These are phyloP conservation scores for Acacia confusa DNA, from an alignment of 306 rosid genomes.

Conservation along the genomic window DNA sequence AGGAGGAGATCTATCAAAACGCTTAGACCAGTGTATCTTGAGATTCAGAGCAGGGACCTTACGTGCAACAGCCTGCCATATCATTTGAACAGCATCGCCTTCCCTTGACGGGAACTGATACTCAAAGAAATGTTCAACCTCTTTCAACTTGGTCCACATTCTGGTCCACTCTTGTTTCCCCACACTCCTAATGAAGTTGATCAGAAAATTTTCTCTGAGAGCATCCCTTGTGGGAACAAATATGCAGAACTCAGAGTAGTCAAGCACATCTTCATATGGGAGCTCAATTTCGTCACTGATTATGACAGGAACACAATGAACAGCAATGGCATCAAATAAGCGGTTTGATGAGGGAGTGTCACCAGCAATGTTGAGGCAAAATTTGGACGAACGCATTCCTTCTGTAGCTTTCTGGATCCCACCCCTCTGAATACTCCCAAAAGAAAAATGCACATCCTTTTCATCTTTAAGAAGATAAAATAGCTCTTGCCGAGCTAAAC, in stretches of 20 bases:
- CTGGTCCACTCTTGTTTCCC: constrained; percentile 70
- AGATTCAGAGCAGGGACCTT: constrained; percentile 57
- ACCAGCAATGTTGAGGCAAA: constrained; percentile 84
- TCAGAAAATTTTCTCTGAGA: constrained; percentile 46
- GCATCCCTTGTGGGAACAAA: constrained; percentile 75
- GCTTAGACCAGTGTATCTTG: constrained; percentile 57
- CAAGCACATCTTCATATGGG: constrained; percentile 75
- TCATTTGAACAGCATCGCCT: constrained; percentile 80
- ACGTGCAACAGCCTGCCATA: constrained; percentile 81
- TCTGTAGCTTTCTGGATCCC: constrained; percentile 54
- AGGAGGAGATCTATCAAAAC: constrained; percentile 42
- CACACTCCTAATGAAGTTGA: constrained; percentile 56
- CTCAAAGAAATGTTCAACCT: constrained; percentile 60
- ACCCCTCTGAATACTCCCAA: constrained; percentile 64
- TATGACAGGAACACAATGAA: constrained; percentile 79
- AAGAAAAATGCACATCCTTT: constrained; percentile 74
- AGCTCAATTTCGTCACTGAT: constrained; percentile 81
- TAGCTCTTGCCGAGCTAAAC: constrained; percentile 65
- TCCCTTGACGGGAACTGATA: constrained; percentile 74
- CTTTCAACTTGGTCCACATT: constrained; percentile 75
- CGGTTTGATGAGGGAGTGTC: constrained; percentile 93
- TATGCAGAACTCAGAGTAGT: constrained; percentile 76
- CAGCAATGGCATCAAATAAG: constrained; percentile 75
- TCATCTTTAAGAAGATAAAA: constrained; percentile 68
- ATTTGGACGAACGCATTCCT: constrained; percentile 81